Conservation (phyloP, 805 yeast genomes). For the Saccharomycopsis guyanensis region DNA sequence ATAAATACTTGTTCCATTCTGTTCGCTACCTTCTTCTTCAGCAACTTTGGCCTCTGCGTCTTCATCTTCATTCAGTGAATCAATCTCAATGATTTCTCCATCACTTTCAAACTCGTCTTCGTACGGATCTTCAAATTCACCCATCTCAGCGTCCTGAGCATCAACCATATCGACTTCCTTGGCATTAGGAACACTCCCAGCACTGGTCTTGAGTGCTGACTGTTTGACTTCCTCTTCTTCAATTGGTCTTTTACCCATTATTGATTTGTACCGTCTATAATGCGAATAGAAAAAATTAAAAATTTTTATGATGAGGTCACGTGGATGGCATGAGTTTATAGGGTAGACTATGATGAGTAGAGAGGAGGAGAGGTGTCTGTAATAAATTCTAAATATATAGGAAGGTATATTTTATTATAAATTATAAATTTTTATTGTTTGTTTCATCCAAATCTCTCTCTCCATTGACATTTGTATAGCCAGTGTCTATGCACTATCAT, state of each 20-base stretch:
- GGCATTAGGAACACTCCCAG: conserved; percentile 22
- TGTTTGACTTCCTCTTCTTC: background rate
- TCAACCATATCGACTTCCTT: conserved; percentile 21
- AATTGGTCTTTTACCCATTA: background rate
- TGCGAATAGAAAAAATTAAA: background rate
- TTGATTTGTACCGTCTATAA: too few species aligned
- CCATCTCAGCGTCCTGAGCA: conserved; percentile 51
- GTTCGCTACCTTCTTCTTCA: conserved; percentile 24
- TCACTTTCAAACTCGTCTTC: conserved; percentile 93
- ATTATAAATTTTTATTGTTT: too few species aligned
- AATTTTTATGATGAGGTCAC: background rate
- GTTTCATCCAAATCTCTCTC: too few species aligned
- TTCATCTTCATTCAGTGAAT: conserved; percentile 46
- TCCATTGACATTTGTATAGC: background rate
- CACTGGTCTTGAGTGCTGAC: conserved; percentile 20
- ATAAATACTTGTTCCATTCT: conserved; percentile 42
- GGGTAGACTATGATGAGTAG: too few species aligned
- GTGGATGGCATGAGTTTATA: too few species aligned
- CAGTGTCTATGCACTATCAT: background rate
- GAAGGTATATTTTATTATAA: too few species aligned
- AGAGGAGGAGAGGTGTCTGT: too few species aligned
- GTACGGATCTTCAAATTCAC: conserved; percentile 80
- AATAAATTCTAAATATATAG: too few species aligned
- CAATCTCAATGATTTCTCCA: conserved; percentile 80
- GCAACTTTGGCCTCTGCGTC: conserved; percentile 24